Percentiles rank a stretch among this genome's conserved stretches.
These are phyloP conservation scores for Oleoguttula mirabilis DNA, from an alignment of 495 filamentous ascomycete genomes.

Conservation along the genomic window DNA sequence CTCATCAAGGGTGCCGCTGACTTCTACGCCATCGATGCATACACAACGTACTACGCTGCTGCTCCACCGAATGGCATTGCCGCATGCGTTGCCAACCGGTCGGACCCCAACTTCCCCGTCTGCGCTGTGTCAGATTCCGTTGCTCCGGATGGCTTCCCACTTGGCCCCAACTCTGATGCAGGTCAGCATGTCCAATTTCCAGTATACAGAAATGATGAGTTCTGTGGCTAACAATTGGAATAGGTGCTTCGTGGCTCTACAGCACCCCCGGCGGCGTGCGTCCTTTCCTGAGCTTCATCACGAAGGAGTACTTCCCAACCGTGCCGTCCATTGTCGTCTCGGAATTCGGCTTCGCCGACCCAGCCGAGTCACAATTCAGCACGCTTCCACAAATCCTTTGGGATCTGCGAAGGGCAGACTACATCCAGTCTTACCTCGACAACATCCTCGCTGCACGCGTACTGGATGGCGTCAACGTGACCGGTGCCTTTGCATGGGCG, in stretches of 20 bases:
- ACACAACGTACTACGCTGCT: constrained; percentile 24
- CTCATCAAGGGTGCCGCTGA: constrained; percentile 24
- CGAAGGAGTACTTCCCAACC: constrained; percentile 34
- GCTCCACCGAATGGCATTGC: constrained; percentile 23
- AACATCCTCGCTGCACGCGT: constrained; percentile 23
- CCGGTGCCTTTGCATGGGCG: constrained; percentile 23
- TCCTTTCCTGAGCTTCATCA: constrained; percentile 33
- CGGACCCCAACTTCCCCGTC: constrained; percentile 31
- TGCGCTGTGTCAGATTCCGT: constrained; percentile 24
- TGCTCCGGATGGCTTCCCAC: constrained; percentile 10
- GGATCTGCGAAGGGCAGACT: constrained; percentile 21
- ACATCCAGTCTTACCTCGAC: constrained; percentile 23
- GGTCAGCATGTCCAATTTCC: too few species aligned
- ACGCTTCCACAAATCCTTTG: constrained; percentile 20
- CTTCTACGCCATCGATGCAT: constrained; percentile 26
- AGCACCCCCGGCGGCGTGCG: constrained; percentile 32
- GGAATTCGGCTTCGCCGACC: constrained; percentile 39
- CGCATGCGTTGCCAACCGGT: constrained; percentile 20
- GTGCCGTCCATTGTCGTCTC: constrained; percentile 32
- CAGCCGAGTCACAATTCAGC: constrained; percentile 29
- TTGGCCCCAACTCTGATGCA: constrained; percentile 33
- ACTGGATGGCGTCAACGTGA: constrained; percentile 26
- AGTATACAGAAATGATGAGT: too few species aligned
- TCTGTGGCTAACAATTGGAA: too few species aligned
- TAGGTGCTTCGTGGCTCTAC: constrained; percentile 31